Evolutionary conservation across 352 stramenopile genomes (phyloP).

Genomic region (Phytophthora fragariae): DNA sequence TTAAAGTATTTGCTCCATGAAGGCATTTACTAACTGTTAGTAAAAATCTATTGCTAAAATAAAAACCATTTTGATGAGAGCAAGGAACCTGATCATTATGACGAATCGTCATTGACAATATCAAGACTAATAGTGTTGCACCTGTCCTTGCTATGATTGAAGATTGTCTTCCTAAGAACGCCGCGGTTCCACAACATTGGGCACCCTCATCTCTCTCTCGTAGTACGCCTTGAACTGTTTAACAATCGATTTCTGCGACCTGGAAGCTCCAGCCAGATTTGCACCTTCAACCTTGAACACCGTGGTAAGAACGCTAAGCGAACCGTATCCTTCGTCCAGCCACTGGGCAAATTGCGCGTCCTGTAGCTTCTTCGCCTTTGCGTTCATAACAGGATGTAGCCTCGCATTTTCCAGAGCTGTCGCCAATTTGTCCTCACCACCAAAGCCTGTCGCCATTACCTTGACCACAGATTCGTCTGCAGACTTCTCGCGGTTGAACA

Average conservation of each 20-base stretch:
- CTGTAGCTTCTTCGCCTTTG: not conserved
- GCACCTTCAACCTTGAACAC: not conserved
- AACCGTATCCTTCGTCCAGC: not conserved
- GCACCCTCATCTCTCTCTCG: not conserved
- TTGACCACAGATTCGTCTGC: not conserved
- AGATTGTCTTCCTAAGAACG: too few species aligned
- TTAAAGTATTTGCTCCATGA: too few species aligned
- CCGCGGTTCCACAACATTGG: not conserved
- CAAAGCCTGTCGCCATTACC: not conserved
- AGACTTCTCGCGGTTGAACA: not conserved
- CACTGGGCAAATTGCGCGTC: not conserved
- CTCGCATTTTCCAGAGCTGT: not conserved
- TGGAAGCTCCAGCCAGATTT: not conserved
- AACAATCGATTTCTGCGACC: not conserved
- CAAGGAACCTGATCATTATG: too few species aligned
- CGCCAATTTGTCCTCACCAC: not conserved
- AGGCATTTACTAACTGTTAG: too few species aligned
- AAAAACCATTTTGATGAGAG: too few species aligned
- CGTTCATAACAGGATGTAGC: too few species aligned
- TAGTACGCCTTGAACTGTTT: conserved; percentile 1
- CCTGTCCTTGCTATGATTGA: too few species aligned
- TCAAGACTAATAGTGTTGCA: too few species aligned
- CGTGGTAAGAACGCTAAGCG: not conserved
- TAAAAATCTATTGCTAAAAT: too few species aligned
- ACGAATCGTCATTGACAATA: too few species aligned